Evolutionary conservation across 1,284 basidiomycete genomes (phyloP), one percentile per base, ranked within the genome.

Genomic region (Phylloporus sp.): DNA sequence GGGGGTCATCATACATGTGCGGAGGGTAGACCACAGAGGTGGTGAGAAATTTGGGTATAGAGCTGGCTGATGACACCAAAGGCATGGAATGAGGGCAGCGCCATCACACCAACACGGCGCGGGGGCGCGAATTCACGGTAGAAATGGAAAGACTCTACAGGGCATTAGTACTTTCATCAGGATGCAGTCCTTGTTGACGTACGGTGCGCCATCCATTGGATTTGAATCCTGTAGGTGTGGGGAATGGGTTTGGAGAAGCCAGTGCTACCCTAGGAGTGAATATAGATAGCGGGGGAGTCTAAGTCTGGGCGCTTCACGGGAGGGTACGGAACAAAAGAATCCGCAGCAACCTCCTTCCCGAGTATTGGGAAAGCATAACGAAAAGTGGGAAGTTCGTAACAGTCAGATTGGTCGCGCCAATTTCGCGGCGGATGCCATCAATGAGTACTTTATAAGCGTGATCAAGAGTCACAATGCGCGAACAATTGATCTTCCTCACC

Each of bases 231-330:
- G 60, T 78, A 56, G 1, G 60, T 71, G 40, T 70, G 69, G 13
- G 71, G 31, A 37, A 79, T 78, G 1, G 73, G 58, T 58, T 78
- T 79, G 0, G 79, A 78, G 52, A 75, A 74, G 24, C 79, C 78
- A 1, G 46, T 47, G 24, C 46, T 47, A 26, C 46, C 46, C 5
- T n/a, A 47, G 24, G 46, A 47, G 15, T 47, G 46, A 28, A 47
- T 28, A 15, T 47, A 47, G 15, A 47, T 26, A 26, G 46, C 46
- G 15, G 46, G 46, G 15, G 46, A 47, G 28, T 47, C 46, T 24
- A 47, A 15, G n/a, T 47, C 46, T 26, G 46, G 46, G n/a, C 46
- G 46, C 28, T 47, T 47, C n/a, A 28, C 12, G n/a, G 24, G 24
- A 28, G 46, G 24, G 46, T 47, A 47, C 2, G 46, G 46, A 12